A percentile compares a stretch with the other conserved stretches of the same genome.
Evolutionary conservation across 2,329 filamentous ascomycete species (phyloP).

Genomic region (Colletotrichum aenigma): DNA sequence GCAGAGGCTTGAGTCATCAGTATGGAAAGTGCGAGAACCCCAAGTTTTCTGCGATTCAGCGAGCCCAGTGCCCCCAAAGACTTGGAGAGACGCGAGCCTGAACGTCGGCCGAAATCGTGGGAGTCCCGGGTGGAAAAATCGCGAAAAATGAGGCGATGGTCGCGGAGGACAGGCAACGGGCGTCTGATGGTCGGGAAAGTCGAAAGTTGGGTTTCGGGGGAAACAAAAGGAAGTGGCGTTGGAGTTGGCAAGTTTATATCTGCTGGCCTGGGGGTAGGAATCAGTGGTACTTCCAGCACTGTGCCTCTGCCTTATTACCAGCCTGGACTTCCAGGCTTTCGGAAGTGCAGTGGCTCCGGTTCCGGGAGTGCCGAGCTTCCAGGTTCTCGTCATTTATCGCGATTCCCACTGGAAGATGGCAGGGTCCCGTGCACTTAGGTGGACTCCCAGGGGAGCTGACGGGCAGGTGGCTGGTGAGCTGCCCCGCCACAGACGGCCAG

Average conservation of each 20-base stretch:
- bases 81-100: not conserved
- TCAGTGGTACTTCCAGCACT: conserved; percentile 12
- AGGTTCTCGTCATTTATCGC: not conserved
- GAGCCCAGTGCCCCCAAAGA: not conserved
- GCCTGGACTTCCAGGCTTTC: not conserved
- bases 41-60: conserved; percentile 13
- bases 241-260: conserved; percentile 22
- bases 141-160: not conserved
- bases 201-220: not conserved
- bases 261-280: conserved; percentile 13
- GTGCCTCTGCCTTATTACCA: not conserved
- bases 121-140: not conserved
- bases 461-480: not conserved
- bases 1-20: conserved; percentile 19
- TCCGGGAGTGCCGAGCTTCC: not conserved
- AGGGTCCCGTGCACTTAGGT: not conserved
- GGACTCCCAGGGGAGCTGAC: not conserved
- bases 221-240: conserved; percentile 18
- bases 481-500: not conserved
- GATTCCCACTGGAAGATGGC: not conserved
- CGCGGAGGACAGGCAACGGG: not conserved
- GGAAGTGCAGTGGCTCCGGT: conserved; percentile 2
- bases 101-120: not conserved
- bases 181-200: not conserved
- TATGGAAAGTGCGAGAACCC: conserved; percentile 12